Evolutionary conservation across 2,329 filamentous ascomycete species (phyloP), one percentile per base, ranked within the genome.

Genomic region (Gnomoniopsis smithogilvyi): DNA sequence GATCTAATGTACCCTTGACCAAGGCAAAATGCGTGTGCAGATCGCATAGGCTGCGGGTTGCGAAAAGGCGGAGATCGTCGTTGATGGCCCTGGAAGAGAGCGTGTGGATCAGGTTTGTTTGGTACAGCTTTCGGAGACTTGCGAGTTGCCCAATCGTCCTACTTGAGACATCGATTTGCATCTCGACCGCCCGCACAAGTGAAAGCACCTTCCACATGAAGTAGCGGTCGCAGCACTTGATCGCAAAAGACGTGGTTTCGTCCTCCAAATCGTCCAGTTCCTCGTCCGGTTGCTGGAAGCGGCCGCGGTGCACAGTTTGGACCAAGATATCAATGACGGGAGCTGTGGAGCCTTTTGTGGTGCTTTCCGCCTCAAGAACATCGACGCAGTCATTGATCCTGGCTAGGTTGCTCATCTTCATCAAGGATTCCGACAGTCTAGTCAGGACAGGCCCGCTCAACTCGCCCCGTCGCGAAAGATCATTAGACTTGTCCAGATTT

Each of bases 161-260:
- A 52, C 84, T 78, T 1, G 84, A 68, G 56, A 91, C 73, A 54
- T 76, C 80, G 3, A 78, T 79, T 47, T 85, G 81, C 26, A 80
- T 78, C 17, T 79, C 75, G 38, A 91, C 72, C 17, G 81, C 73
- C 56, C 80, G 77, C 62, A 80, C 78, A 61, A 91, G 68, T 54
- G 80, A 78, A 55, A 85, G 83, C 22, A 89, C 83, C 70, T 95
- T 94, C 95, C 95, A 99, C 86, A 96, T 91, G 70, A 97, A 96
- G 75, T 97, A 98, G 74, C 96, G 92, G 50, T 92, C 81, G 53
- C 89, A 81, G 2, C 87, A 82, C 64, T 90, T 89, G 67, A 96
- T 89, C 33, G 92, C 88, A 66, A 88, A 89, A 2, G 85, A 80
- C 7, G 92, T 87, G 47, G 95, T 79, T 64, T 91, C 87, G 65